Base-by-base conservation (phyloP, 2,329 filamentous ascomycete species). In the Herpotrichia juniperi region DNA sequence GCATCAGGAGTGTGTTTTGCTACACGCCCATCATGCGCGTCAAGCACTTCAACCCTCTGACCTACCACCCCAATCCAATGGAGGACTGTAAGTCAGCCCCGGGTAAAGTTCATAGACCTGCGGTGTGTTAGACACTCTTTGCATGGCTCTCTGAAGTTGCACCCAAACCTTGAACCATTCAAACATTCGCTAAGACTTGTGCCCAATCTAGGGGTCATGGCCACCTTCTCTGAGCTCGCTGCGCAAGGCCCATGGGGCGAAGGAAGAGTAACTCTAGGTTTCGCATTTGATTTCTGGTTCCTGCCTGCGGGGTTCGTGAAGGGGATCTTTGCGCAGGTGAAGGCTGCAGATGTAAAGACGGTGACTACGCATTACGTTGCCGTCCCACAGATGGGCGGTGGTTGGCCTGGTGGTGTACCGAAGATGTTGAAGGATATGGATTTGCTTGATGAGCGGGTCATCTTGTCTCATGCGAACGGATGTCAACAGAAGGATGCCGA, bases 31-130 rank as follows among this genome's bases (percentile, higher is more conserved):
- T 69, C 1, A 58, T 63, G 22, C 62, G 61, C 1, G 46, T 62
- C 12, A 60, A 63, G 16, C 63, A 67, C 57, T 82, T 83, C 21
- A 80, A 83, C 53, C 76, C 73, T 0, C 76, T 85, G 50, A 74
- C 74, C 2, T 68, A 71, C 40, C 73, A 73, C n/a, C 73, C 77
- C 46, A 69, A 74, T 7, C 69, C 79, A 11, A 76, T 78, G 28
- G 81, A 84, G 3, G 62, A 71, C n/a, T 74, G 75, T n/a, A n/a
- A n/a, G n/a, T n/a, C n/a, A n/a, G n/a, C n/a, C n/a, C n/a, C n/a
- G n/a, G n/a, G n/a, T n/a, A n/a, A n/a, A n/a, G n/a, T n/a, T n/a
- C n/a, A n/a, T n/a, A n/a, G n/a, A n/a, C n/a, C n/a, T n/a, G n/a
- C n/a, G n/a, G n/a, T n/a, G n/a, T n/a, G n/a, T n/a, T n/a, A n/a